Evolutionary conservation across 208 protist genomes (phyloP), one percentile per base, ranked within the genome.

Genomic region (Crithidia bombi): DNA sequence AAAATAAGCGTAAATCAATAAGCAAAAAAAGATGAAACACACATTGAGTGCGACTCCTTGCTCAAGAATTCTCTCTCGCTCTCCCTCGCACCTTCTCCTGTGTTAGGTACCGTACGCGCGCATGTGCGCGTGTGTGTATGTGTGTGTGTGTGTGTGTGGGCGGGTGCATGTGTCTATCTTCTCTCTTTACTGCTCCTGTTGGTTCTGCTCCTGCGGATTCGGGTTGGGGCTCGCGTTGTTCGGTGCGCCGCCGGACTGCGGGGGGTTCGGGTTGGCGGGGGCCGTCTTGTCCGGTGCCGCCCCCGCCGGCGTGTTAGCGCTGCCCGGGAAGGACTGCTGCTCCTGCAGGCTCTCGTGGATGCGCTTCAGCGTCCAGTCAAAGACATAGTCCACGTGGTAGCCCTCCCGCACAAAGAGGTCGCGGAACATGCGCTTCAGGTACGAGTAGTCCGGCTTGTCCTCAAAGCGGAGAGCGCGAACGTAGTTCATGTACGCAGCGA

Each of bases 401-500:
- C 98, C 96, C 75, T 99, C 92, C 43, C 94, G 90, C 21, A 99
- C 85, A 75, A 99, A 99, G n/a, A 99, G 85, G 62, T 99, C 96
- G 10, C 98, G 82, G 87, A 99, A 98, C 32, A 99, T 79, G 66
- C 99, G 99, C 52, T 98, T 84, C 43, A 99, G 83, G 76, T 99
- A 99, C 15, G 82, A 80, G 86, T 99, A 99, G 82, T 99, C 98
- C 23, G 99, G 99, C 66, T 98, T 98, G 73, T 99, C 98, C 65
- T 99, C 98, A 79, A 99, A 99, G 35, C 93, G 86, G 15, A 99
- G 80, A 44, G 79, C 84, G 44, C 98, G 91, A 21, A 86, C 87
- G 86, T 99, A 99, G 78, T 98, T 98, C 38, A 99, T 81, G 84
- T 98, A 99, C 6, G 91, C 92, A 21, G 89, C 83, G 87, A 99